phyloP scores from a whole-genome alignment of 1,284 basidiomycete species.

The Phellinidium pouzarii region DNA sequence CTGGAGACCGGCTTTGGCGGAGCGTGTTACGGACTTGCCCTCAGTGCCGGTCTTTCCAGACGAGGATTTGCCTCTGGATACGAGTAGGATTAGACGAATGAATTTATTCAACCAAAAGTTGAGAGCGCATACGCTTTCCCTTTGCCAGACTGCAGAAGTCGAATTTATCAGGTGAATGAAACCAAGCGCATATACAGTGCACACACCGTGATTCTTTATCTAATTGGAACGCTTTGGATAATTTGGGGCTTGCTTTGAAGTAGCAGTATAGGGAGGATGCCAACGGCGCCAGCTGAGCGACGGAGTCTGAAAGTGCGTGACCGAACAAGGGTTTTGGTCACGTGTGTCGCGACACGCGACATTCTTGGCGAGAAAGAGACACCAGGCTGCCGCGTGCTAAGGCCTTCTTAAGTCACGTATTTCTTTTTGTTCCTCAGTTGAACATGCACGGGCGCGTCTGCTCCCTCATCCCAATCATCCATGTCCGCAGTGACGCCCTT shows the following conservation, averaged over 20 bases:
- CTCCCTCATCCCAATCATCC: background rate
- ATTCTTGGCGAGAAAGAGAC: background rate
- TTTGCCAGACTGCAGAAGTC: constrained; percentile 20
- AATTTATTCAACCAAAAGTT: background rate
- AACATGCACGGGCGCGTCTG: background rate
- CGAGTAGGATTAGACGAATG: background rate
- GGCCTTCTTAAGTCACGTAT: background rate
- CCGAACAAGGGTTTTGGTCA: background rate
- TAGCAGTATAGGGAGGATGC: constrained; percentile 7
- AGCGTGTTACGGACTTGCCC: constrained; percentile 55
- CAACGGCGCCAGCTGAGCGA: background rate
- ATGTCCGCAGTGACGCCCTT: constrained; percentile 3
- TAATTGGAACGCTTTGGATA: constrained; percentile 9
- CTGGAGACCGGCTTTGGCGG: constrained; percentile 73
- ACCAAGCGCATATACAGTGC: constrained; percentile 14
- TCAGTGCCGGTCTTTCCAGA: constrained; percentile 50
- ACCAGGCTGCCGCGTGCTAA: background rate
- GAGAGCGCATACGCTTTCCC: constrained; percentile 19
- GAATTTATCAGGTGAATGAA: constrained; percentile 1
- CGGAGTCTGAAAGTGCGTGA: background rate
- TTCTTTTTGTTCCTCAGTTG: background rate
- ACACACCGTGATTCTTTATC: constrained; percentile 20
- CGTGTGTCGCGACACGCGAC: constrained; percentile 1
- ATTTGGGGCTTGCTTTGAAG: constrained; percentile 16
- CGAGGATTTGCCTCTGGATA: constrained; percentile 45